Evolutionary conservation across 2,329 filamentous ascomycete genomes (phyloP).

Genomic region (Leptographium lundbergii): DNA sequence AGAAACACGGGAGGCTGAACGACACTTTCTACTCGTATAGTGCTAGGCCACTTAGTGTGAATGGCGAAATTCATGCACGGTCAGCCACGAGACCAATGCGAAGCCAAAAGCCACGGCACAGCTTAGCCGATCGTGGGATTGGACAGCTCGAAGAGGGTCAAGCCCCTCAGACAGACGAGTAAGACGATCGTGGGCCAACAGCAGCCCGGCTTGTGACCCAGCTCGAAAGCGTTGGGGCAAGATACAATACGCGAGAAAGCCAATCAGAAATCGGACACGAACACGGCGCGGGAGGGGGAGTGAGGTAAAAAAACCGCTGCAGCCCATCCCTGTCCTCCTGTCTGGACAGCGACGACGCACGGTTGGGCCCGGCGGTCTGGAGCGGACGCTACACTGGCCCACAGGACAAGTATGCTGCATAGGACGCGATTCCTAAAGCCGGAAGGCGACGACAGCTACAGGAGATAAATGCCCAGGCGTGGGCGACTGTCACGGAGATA

Average conservation of each 20-base stretch:
- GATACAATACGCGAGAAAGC: background rate
- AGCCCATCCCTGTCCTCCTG: background rate
- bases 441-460: background rate
- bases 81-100: too few species aligned
- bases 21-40: too few species aligned
- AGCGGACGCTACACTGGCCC: background rate
- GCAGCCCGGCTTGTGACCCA: too few species aligned
- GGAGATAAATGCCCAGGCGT: background rate
- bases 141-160: too few species aligned
- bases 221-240: too few species aligned
- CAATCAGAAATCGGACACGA: background rate
- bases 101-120: too few species aligned
- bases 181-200: too few species aligned
- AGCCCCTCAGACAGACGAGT: too few species aligned
- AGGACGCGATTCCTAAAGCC: background rate
- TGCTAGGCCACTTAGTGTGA: too few species aligned
- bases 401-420: background rate
- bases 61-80: too few species aligned
- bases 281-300: background rate
- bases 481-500: background rate
- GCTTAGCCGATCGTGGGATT: too few species aligned
- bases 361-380: background rate
- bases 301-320: background rate
- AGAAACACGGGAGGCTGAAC: too few species aligned
- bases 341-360: background rate